Evolutionary conservation across 1,284 basidiomycete genomes (phyloP), one percentile per base, ranked within the genome.

Genomic region (Xerocomus amazonicus): DNA sequence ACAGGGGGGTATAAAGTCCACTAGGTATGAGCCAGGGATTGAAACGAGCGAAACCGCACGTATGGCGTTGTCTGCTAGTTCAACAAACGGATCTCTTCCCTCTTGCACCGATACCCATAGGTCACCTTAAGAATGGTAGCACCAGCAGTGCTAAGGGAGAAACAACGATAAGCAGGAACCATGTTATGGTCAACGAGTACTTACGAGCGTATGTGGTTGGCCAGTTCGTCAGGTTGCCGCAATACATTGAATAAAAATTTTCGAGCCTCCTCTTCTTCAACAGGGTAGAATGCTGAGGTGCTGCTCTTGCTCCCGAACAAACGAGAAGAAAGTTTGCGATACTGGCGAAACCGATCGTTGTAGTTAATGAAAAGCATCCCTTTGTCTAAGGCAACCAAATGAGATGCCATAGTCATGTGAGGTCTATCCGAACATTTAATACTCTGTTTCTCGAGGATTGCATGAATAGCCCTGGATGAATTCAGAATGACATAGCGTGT

Each of bases 1-100:
- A 71, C 69, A 45, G 3, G 56, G 28, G 34, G 67, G 69, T 16
- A 70, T 26, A 2, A 54, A 1, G 48, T 70, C 67, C 8, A 69
- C 70, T 1, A 69, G 31, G 50, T 57, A 70, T 3, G 53, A 51
- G 0, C 65, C 60, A 16, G 64, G 57, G 12, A 45, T 2, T 13
- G 53, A 32, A 3, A 59, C 23, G 5, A 46, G 4, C 0, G 59
- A 49, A 31, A 65, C 26, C 7, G 57, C 40, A 5, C 28, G 35
- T 40, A 58, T 57, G 5, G 35, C 52, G 16, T 54, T 49, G n/a
- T 64, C 52, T 2, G 55, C 59, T n/a, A 66, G 45, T 9, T 56
- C 52, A 3, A 70, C 56, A 42, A 68, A 56, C 0, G 59, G 59
- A 48, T 71, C 70, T 0, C 52, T 46, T 9, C 38, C 55, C 4